Conservation (phyloP, 495 filamentous ascomycete genomes). For the Neurospora cerealis region DNA sequence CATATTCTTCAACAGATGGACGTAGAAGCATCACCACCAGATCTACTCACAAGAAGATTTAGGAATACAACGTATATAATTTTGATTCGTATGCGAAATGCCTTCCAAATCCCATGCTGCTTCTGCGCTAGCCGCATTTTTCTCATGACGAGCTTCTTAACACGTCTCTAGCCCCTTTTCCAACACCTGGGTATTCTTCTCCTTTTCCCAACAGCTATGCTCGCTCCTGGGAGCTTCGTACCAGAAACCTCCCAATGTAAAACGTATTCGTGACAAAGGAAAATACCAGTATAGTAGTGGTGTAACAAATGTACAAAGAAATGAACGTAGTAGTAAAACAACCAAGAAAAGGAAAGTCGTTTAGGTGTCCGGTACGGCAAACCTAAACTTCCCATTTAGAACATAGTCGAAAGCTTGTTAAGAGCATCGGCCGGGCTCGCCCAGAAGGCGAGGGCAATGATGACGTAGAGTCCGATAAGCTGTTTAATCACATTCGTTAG, state of each 20-base stretch:
- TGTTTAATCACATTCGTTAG: constrained; percentile 5
- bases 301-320: neutral
- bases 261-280: neutral
- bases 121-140: neutral
- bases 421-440: constrained; percentile 66
- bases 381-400: neutral
- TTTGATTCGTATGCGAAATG: neutral
- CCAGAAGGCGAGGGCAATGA: constrained; percentile 83
- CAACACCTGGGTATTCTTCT: neutral
- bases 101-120: neutral
- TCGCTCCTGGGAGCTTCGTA: too few species aligned
- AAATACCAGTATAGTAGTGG: neutral
- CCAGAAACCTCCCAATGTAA: neutral
- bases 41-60: neutral
- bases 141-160: neutral
- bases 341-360: neutral
- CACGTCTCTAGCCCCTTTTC: neutral
- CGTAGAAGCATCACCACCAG: neutral
- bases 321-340: neutral
- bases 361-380: neutral
- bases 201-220: neutral
- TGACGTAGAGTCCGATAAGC: constrained; percentile 55
- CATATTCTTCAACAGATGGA: neutral
- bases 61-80: neutral
- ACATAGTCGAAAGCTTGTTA: neutral